phyloP scores from a whole-genome alignment of 441 rosid species.

The Erodium chrysanthum region DNA sequence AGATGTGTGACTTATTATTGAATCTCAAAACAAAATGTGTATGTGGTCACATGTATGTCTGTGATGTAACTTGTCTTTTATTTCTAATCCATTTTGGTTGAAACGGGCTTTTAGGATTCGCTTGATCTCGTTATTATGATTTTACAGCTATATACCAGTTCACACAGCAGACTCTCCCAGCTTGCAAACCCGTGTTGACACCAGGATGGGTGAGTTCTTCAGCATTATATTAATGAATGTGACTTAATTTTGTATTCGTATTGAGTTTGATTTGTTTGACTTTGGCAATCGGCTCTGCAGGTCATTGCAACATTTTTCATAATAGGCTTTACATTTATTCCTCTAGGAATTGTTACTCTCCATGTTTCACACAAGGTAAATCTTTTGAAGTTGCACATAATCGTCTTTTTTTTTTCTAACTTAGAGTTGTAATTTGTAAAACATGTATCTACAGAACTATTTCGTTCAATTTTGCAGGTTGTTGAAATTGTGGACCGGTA shows the following conservation, averaged over 20 bases:
- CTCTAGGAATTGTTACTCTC: conserved; percentile 55
- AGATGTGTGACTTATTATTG: background rate
- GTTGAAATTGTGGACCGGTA: conserved; percentile 62
- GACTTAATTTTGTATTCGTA: background rate
- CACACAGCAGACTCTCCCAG: conserved; percentile 73
- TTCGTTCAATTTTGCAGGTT: conserved; percentile 38
- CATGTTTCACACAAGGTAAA: conserved; percentile 60
- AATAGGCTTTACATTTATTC: conserved; percentile 52
- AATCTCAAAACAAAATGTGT: background rate
- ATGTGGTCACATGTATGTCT: background rate
- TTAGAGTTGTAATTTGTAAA: background rate
- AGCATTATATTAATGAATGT: background rate
- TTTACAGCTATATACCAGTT: conserved; percentile 50
- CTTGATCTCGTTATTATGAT: conserved; percentile 12
- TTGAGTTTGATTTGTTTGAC: background rate
- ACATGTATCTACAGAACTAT: background rate
- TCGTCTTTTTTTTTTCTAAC: background rate
- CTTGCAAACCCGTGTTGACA: conserved; percentile 77
- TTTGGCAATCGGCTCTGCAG: conserved; percentile 25
- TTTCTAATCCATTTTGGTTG: background rate
- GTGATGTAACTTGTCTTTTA: background rate
- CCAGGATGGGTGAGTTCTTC: conserved; percentile 54
- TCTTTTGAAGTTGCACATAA: conserved; percentile 6
- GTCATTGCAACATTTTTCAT: conserved; percentile 51
- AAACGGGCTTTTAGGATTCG: background rate